phyloP scores from a whole-genome alignment of 2,329 filamentous ascomycete genomes.

The Blastomyces percursus region DNA sequence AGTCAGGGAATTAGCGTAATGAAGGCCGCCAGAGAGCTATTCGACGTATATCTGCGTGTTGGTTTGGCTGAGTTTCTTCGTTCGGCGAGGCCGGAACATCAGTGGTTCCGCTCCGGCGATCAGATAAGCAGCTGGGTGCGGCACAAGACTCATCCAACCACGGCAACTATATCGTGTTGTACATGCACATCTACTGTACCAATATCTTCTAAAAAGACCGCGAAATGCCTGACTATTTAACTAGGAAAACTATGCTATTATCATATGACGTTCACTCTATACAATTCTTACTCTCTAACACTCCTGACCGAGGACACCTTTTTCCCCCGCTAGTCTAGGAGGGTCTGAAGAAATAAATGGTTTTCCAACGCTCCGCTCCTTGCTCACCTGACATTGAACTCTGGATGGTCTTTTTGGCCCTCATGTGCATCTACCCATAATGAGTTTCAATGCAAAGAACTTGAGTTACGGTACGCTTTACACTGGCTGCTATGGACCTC shows the following conservation, averaged over 20 bases:
- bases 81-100: background rate
- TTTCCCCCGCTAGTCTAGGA: background rate
- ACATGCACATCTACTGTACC: too few species aligned
- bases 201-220: background rate
- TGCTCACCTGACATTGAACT: background rate
- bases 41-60: background rate
- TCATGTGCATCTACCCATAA: conserved; percentile 11
- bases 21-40: background rate
- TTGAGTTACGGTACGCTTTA: conserved; percentile 32
- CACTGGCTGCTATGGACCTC: conserved; percentile 1
- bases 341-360: background rate
- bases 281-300: background rate
- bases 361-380: background rate
- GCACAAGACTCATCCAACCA: background rate
- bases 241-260: background rate
- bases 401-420: background rate
- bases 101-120: conserved; percentile 3
- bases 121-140: background rate
- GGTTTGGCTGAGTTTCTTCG: background rate
- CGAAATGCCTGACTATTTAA: background rate
- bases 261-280: background rate
- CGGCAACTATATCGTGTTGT: background rate
- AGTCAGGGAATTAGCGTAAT: background rate
- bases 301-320: background rate
- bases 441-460: conserved; percentile 35